A percentile compares a stretch with the other conserved stretches of the same genome.
Evolutionary conservation across 208 protist genomes (phyloP).

Genomic region (Balamuthia mandrillaris): DNA sequence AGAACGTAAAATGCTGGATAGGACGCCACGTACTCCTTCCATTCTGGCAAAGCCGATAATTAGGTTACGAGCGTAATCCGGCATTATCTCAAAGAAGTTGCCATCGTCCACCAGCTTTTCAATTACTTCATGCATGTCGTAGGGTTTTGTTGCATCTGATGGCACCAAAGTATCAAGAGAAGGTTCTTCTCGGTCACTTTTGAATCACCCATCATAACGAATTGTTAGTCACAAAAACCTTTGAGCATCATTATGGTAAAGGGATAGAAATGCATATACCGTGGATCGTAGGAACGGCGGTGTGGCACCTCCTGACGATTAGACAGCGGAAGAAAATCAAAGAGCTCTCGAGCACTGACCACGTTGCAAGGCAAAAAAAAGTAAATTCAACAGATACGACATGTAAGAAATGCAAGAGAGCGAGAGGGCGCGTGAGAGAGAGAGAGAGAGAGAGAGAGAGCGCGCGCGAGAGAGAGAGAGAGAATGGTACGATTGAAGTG

Average conservation of each 20-base stretch:
- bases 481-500: constrained; percentile 12
- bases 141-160: background rate
- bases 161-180: background rate
- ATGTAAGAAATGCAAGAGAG: background rate
- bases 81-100: constrained; percentile 90
- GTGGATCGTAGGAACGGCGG: constrained; percentile 67
- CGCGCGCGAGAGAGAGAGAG: no score
- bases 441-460: constrained; percentile 53
- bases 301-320: constrained; percentile 76
- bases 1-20: background rate
- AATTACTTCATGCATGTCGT: background rate
- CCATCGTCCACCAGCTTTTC: constrained; percentile 74
- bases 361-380: background rate
- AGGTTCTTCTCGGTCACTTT: background rate
- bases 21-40: constrained; percentile 62
- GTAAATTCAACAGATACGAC: background rate
- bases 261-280: background rate
- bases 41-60: constrained; percentile 87
- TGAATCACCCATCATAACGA: no score
- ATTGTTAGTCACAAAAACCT: no score
- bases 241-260: no score
- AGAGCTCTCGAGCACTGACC: constrained; percentile 72
- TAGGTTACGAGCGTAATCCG: constrained; percentile 91
- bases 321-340: constrained; percentile 83
- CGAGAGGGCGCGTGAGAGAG: background rate